Percentiles rank a stretch among this genome's conserved stretches.
These are phyloP conservation scores for Phytopythium ostracodes DNA, from an alignment of 352 stramenopile genomes.

Conservation along the genomic window DNA sequence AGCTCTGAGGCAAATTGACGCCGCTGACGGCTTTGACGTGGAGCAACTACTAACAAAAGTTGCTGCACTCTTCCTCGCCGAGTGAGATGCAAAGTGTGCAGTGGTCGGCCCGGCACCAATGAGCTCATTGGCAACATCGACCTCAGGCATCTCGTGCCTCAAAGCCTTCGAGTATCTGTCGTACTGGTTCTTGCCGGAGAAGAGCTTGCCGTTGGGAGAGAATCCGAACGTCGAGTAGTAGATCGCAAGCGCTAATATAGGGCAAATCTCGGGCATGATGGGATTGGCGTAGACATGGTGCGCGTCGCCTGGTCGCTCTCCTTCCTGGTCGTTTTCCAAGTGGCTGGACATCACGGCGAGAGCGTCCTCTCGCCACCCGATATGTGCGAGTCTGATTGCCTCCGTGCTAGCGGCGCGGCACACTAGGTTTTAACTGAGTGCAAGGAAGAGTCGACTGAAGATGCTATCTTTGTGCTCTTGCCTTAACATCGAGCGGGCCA, in stretches of 20 bases:
- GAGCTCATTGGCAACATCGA: background rate
- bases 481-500: too few relatives aligned
- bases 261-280: constrained; percentile 15
- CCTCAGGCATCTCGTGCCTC: background rate
- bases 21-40: constrained; percentile 13
- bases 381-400: constrained; percentile 11
- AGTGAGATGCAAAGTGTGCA: constrained; percentile 19
- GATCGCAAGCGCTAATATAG: constrained; percentile 17
- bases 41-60: constrained; percentile 18
- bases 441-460: constrained; percentile 11
- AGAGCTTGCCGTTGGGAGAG: constrained; percentile 9
- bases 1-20: constrained; percentile 16
- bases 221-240: constrained; percentile 13
- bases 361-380: constrained; percentile 8
- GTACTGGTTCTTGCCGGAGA: constrained; percentile 19
- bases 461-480: constrained; percentile 4
- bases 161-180: constrained; percentile 17
- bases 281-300: constrained; percentile 25
- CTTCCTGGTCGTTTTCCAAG: constrained; percentile 29
- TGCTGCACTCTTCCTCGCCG: constrained; percentile 13
- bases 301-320: constrained; percentile 13
- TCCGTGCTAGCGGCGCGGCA: constrained; percentile 9
- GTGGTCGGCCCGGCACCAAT: background rate
- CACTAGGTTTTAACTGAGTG: constrained; percentile 12
- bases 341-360: constrained; percentile 18